Base-by-base conservation (phyloP, 2,329 filamentous ascomycete genomes). In the Colletotrichum sp. region DNA sequence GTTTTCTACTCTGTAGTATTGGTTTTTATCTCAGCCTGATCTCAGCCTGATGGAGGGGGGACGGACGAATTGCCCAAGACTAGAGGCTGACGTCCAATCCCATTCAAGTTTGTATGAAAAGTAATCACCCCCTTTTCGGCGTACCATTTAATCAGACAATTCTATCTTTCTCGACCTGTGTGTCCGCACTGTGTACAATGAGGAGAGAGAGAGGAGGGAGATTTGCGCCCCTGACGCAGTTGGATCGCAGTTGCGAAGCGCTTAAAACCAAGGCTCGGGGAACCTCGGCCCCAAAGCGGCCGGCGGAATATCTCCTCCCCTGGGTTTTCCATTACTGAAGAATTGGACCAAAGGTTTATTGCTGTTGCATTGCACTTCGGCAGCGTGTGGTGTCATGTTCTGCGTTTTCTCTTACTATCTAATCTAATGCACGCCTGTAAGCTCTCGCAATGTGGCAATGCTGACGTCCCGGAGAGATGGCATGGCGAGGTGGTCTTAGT, bases 241-340 rank as follows among this genome's bases (percentile, higher is more conserved):
- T 30, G 13, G 34, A 60, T 69, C 66, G 66, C 66, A 60, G 60
- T 60, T 69, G 66, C 66, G 66, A 69, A 69, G 66, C 66, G 66
- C 66, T 28, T 69, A 61, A 28, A 36, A 34, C 55, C 7, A 16
- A 27, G 65, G 28, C 18, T 22, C 39, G 48, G n/a, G 48, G 39
- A 32, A 25, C 27, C 25, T n/a, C 36, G 28, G 48, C 18, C 12
- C 16, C 18, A 2, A 27, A 16, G 2, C 5, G 34, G 22, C 22
- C 25, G 32, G 36, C 25, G 34, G 25, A 25, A 43, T 22, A 8
- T 64, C 1, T 34, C 6, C 30, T 61, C 16, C 18, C n/a, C 10
- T 13, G 16, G 8, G 1, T 0, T 27, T 8, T 22, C 22, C 22
- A 22, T 22, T 48, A 48, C 43, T 48, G 43, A 48, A 48, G 43